Conservation (phyloP, 441 rosid genomes). For the Adansonia gregorii region DNA sequence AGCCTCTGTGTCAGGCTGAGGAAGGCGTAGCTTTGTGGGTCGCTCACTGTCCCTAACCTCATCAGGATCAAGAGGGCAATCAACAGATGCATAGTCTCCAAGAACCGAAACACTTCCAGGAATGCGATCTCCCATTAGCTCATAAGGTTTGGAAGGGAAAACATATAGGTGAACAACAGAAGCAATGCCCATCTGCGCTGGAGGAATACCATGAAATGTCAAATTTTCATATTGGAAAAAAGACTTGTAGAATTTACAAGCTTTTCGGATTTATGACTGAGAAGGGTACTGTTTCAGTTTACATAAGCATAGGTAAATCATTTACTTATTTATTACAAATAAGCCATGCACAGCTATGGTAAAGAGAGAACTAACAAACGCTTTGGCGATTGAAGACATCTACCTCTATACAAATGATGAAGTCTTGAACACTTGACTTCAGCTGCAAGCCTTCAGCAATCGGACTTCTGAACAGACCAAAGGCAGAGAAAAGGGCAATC, state of each 20-base stretch:
- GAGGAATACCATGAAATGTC: slow-evolving; percentile 54
- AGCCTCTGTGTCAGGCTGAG: slow-evolving; percentile 72
- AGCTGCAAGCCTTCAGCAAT: slow-evolving; percentile 83
- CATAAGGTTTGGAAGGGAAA: slow-evolving; percentile 93
- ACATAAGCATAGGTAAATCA: neutral
- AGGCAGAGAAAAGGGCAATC: slow-evolving; percentile 80
- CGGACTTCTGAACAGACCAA: slow-evolving; percentile 86
- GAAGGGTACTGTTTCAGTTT: neutral
- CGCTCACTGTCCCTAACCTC: slow-evolving; percentile 98
- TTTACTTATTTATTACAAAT: neutral
- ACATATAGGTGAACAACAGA: slow-evolving; percentile 93
- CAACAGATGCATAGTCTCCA: slow-evolving; percentile 96
- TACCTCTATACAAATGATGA: slow-evolving; percentile 99
- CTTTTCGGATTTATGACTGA: slow-evolving; percentile 12
- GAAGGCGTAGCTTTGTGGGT: slow-evolving; percentile 93
- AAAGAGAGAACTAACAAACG: slow-evolving; percentile 16
- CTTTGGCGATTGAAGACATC: slow-evolving; percentile 38
- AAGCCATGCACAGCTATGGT: neutral
- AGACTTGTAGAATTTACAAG: slow-evolving; percentile 9
- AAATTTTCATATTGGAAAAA: slow-evolving; percentile 35
- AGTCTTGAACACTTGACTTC: slow-evolving; percentile 94
- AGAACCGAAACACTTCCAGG: slow-evolving; percentile 86
- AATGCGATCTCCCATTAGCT: slow-evolving; percentile 86
- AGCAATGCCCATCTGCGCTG: slow-evolving; percentile 99
- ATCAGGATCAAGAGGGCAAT: slow-evolving; percentile 94